Evolutionary conservation across 2,329 filamentous ascomycete genomes (phyloP), one percentile per base, ranked within the genome.

Genomic region (Sporothrix sp.): DNA sequence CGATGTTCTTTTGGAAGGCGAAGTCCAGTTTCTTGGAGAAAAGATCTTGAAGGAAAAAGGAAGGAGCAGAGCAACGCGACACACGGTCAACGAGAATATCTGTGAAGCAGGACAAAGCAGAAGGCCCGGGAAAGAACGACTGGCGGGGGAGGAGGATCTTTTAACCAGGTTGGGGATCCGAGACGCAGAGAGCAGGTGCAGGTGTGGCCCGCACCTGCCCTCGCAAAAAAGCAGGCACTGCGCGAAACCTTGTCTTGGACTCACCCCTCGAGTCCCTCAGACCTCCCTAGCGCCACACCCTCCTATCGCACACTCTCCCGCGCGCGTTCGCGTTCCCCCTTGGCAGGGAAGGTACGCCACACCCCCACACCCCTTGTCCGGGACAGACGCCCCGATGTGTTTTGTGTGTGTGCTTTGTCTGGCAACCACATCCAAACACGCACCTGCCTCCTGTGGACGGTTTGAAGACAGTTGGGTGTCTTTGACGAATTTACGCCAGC

Each of bases 151-250:
- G 30, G 45, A 32, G 45, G 33, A 48, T 39, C 35, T 47, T 44
- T 39, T 48, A 48, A 48, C 13, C 45, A 48, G 45, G 35, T 16
- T 38, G 45, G 45, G 42, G 38, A 14, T 27, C 11, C 38, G n/a
- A n/a, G n/a, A n/a, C 25, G 10, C 10, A 18, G 25, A 43, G 25
- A 28, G 28, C 28, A 44, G 28, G 13, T 32, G 42, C 28, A 44
- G 42, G 30, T 16, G 14, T 18, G 23, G 21, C 27, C n/a, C 21
- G 27, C 42, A 33, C 11, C 21, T 28, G n/a, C n/a, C n/a, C n/a
- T n/a, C n/a, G 21, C 27, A 43, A n/a, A n/a, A n/a, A n/a, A n/a
- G n/a, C n/a, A n/a, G n/a, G 25, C 40, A 18, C 21, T 30, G 25
- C n/a, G 6, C 16, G 39, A 42, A 23, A 42, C 6, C 20, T 23